Conservation (phyloP, 768 basidiomycete genomes). For the Amanita jacksonii region DNA sequence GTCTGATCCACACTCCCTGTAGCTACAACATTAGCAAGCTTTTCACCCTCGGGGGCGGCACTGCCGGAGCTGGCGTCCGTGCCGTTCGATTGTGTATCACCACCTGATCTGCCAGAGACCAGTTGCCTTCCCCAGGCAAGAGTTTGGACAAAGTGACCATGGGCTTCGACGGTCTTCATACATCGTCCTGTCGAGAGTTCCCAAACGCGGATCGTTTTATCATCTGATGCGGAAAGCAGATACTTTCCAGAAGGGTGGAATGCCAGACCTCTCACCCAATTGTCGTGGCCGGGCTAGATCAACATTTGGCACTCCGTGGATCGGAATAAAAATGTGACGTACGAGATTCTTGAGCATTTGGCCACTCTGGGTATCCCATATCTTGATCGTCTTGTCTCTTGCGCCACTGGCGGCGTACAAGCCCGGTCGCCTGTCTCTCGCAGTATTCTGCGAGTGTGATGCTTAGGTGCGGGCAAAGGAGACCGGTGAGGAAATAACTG, state of each 20-base stretch:
- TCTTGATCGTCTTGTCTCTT: slow-evolving; percentile 83
- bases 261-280: slow-evolving; percentile 81
- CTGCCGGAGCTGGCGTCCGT: slow-evolving; percentile 13
- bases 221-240: slow-evolving; percentile 86
- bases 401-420: slow-evolving; percentile 73
- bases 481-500: slow-evolving; percentile 15
- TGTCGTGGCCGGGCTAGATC: slow-evolving; percentile 66
- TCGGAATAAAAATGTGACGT: slow-evolving; percentile 14
- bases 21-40: slow-evolving; percentile 60
- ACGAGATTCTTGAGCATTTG: slow-evolving; percentile 74
- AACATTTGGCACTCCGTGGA: slow-evolving; percentile 8
- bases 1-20: slow-evolving; percentile 62
- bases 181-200: slow-evolving; percentile 80
- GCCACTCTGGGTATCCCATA: slow-evolving; percentile 84
- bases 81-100: slow-evolving; percentile 24
- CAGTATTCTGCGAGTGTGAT: slow-evolving; percentile 33
- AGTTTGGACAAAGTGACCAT: slow-evolving; percentile 74
- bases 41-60: slow-evolving; percentile 34
- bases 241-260: slow-evolving; percentile 90
- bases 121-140: slow-evolving; percentile 70
- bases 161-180: slow-evolving; percentile 80
- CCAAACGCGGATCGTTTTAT: slow-evolving; percentile 88
- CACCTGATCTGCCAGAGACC: slow-evolving; percentile 29
- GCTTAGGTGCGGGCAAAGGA: slow-evolving; percentile 8
- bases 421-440: slow-evolving; percentile 39